phyloP scores from a whole-genome alignment of 805 yeast genomes.

The Cyberlindnera japonica region DNA sequence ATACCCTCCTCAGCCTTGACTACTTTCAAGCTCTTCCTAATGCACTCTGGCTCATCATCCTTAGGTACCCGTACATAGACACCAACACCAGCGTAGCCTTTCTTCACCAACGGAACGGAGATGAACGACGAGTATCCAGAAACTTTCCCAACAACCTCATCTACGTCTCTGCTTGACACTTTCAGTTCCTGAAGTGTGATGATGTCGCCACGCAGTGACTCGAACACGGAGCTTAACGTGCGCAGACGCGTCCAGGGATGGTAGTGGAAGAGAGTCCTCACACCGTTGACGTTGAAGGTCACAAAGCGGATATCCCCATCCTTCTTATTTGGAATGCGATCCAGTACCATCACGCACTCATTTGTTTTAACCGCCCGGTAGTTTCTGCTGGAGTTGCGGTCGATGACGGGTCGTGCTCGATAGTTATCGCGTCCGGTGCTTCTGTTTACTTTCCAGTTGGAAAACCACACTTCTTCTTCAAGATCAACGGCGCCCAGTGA shows the following conservation, averaged over 20 bases:
- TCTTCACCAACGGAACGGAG: slow-evolving; percentile 60
- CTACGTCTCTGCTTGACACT: slow-evolving; percentile 47
- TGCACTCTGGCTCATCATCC: slow-evolving; percentile 37
- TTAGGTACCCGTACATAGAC: slow-evolving; percentile 61
- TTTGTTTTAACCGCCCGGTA: background rate
- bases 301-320: slow-evolving; percentile 40
- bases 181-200: slow-evolving; percentile 88
- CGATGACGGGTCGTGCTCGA: too few species aligned
- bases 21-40: slow-evolving; percentile 45
- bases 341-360: slow-evolving; percentile 7
- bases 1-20: slow-evolving; percentile 86
- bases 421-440: too few species aligned
- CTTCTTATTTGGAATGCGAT: slow-evolving; percentile 13
- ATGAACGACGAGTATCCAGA: slow-evolving; percentile 62
- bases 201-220: slow-evolving; percentile 62
- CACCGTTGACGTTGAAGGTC: slow-evolving; percentile 83
- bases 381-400: background rate
- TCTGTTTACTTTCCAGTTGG: too few species aligned
- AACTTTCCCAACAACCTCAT: slow-evolving; percentile 46
- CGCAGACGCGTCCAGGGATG: slow-evolving; percentile 71
- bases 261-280: slow-evolving; percentile 74
- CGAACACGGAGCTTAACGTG: slow-evolving; percentile 40
- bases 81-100: slow-evolving; percentile 92
- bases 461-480: too few species aligned
- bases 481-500: too few species aligned